phyloP scores from a whole-genome alignment of 768 basidiomycete genomes.

The Sporobolomyces roseus region DNA sequence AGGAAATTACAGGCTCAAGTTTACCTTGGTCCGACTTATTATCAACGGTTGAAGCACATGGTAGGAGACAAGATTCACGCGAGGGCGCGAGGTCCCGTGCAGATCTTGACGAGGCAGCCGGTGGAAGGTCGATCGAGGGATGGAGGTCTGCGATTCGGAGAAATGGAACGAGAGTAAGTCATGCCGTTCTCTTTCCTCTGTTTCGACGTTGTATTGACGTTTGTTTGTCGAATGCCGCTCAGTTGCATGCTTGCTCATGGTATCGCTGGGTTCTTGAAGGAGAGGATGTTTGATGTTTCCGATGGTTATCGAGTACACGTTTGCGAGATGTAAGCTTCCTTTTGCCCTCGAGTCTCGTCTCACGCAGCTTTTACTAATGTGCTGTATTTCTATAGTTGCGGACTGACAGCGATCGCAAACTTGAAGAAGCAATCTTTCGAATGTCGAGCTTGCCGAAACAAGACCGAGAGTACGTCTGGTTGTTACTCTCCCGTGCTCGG shows the following conservation, averaged over 20 bases:
- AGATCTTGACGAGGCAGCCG: conserved; percentile 94
- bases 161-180: conserved; percentile 71
- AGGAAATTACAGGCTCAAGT: conserved; percentile 95
- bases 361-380: neutral
- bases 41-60: conserved; percentile 99
- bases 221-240: too few relatives aligned
- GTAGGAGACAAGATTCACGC: conserved; percentile 99
- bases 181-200: neutral
- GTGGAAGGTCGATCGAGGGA: conserved; percentile 98
- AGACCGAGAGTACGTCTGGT: conserved; percentile 80
- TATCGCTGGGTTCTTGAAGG: conserved; percentile 95
- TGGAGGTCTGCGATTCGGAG: conserved; percentile 98
- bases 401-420: conserved; percentile 94
- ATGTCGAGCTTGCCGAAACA: conserved; percentile 96
- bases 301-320: conserved; percentile 91
- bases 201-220: conserved; percentile 37
- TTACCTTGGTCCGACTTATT: conserved; percentile 97
- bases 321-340: conserved; percentile 82
- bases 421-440: conserved; percentile 99
- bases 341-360: neutral
- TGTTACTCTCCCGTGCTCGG: conserved; percentile 50
- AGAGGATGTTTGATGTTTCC: conserved; percentile 88
- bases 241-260: conserved; percentile 99
- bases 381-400: conserved; percentile 61
- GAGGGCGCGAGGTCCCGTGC: conserved; percentile 91